Evolutionary conservation across 1,284 basidiomycete species (phyloP).

Genomic region (Paramarasmius palmivorus): DNA sequence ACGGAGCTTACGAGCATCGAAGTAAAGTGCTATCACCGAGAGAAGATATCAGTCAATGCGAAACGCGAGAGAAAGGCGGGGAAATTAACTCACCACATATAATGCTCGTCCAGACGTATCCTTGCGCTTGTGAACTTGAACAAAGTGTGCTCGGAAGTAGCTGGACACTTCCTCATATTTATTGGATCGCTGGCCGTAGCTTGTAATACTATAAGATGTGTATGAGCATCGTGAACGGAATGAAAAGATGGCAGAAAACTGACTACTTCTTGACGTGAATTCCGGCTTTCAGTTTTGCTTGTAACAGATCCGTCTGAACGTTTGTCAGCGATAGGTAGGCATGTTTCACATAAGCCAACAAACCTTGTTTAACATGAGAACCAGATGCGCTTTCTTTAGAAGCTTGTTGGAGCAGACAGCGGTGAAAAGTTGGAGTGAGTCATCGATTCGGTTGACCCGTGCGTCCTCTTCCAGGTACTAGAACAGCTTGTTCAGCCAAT

Average conservation of each 20-base stretch:
- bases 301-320: constrained; percentile 61
- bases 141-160: constrained; percentile 79
- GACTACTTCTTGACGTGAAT: constrained; percentile 72
- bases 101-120: constrained; percentile 59
- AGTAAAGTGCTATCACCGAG: constrained; percentile 63
- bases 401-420: constrained; percentile 73
- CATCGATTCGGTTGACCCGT: constrained; percentile 74
- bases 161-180: constrained; percentile 69
- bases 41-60: not conserved
- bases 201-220: constrained; percentile 60
- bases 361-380: constrained; percentile 78
- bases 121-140: constrained; percentile 68
- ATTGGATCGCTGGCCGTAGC: constrained; percentile 75
- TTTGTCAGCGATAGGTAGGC: not conserved
- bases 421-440: constrained; percentile 77
- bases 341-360: constrained; percentile 16
- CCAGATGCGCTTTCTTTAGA: constrained; percentile 67
- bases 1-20: constrained; percentile 64
- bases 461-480: constrained; percentile 82
- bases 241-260: constrained; percentile 26
- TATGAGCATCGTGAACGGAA: constrained; percentile 1
- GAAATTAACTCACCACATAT: constrained; percentile 65
- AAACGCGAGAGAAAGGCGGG: constrained; percentile 5
- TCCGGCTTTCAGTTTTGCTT: constrained; percentile 63
- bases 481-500: not conserved